Evolutionary conservation across 768 basidiomycete genomes (phyloP), one percentile per base, ranked within the genome.

Genomic region (Mycena rebaudengoi): DNA sequence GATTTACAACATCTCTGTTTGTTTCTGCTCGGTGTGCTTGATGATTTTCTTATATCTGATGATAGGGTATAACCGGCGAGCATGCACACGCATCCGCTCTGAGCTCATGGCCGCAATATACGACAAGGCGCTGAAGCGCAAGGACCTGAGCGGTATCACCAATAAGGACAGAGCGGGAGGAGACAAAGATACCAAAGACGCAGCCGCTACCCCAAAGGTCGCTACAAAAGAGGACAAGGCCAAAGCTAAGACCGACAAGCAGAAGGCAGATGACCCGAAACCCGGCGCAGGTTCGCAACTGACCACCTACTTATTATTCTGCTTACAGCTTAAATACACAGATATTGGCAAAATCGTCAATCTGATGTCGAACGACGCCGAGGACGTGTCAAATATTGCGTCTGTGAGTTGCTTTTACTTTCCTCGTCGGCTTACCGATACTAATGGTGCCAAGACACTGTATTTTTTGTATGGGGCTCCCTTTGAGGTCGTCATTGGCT

Each of bases 271-370:
- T 40, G 83, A 92, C 28, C 85, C 88, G 2, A 89, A 86, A 66
- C 86, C 89, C 2, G 91, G 92, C 11, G 44, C 56, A 20, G 95
- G 95, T 13, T 1, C 41, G 41, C 20, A 7, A 10, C n/a, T n/a
- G n/a, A n/a, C 2, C 23, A 10, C 4, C n/a, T 13, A 20, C 18
- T 32, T 21, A 23, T 6, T 20, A 8, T 44, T 10, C 23, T 23
- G 16, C 2, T 20, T 13, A n/a, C 3, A 7, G n/a, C 30, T 6
- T 18, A 18, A 10, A 33, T 21, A 26, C 20, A 26, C 39, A 21
- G 92, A 94, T 71, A 82, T 91, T 10, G 95, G 95, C 7, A 95
- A 96, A 74, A 92, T 96, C 48, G 91, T 95, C 51, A 93, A 94
- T 66, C 77, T 96, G 37, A 96, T 96, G 93, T 88, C 91, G n/a